Percentiles rank a stretch among this genome's conserved stretches.
These are phyloP conservation scores for Pneumocystis murina DNA, from an alignment of 1,139 yeast genomes.

Conservation along the genomic window DNA sequence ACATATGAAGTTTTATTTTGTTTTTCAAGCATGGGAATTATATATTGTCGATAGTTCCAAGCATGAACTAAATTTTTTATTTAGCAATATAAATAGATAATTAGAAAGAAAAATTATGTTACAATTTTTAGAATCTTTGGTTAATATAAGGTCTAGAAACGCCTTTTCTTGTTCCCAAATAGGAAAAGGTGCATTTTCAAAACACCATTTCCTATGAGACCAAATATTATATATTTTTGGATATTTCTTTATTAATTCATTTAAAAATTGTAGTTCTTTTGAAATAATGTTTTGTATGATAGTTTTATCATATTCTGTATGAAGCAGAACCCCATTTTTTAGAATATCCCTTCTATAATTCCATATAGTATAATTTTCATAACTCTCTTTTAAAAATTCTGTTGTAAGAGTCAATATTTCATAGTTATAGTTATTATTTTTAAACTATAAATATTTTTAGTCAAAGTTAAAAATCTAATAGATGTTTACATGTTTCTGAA, in stretches of 20 bases:
- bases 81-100: neutral
- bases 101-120: neutral
- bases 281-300: slow-evolving; percentile 29
- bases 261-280: slow-evolving; percentile 47
- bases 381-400: slow-evolving; percentile 47
- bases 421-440: slow-evolving; percentile 24
- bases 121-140: slow-evolving; percentile 61
- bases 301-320: slow-evolving; percentile 9
- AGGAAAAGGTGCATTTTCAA: slow-evolving; percentile 38
- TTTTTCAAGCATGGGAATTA: slow-evolving; percentile 41
- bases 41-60: slow-evolving; percentile 81
- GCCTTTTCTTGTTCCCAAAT: slow-evolving; percentile 58
- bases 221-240: slow-evolving; percentile 97
- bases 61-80: slow-evolving; percentile 40
- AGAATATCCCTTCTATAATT: slow-evolving; percentile 70
- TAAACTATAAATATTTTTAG: slow-evolving; percentile 20
- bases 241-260: slow-evolving; percentile 42
- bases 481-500: neutral
- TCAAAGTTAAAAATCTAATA: neutral
- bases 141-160: slow-evolving; percentile 52
- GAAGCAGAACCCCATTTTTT: slow-evolving; percentile 23
- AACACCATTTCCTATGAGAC: slow-evolving; percentile 83
- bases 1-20: slow-evolving; percentile 22
- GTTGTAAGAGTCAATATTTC: slow-evolving; percentile 41
- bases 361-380: slow-evolving; percentile 85